These are phyloP conservation scores for Solanum pennellii DNA, from an alignment of 257 asterid genomes.

Conservation along the genomic window DNA sequence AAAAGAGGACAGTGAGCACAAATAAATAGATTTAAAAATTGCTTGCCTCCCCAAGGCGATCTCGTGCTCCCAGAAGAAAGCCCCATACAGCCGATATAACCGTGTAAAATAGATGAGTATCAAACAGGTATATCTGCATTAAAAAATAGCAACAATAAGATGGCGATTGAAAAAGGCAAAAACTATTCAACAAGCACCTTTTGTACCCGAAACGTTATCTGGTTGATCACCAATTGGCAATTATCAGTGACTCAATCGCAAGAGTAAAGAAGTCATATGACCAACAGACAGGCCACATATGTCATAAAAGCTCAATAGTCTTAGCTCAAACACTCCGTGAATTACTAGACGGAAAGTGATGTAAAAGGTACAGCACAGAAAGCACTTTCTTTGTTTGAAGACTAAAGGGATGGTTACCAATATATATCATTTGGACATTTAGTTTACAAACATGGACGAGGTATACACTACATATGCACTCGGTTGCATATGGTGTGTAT, in stretches of 20 bases:
- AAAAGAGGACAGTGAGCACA: neutral
- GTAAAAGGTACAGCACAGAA: neutral
- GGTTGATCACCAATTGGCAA: neutral
- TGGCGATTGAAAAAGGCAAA: neutral
- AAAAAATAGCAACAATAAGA: neutral
- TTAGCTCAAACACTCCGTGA: neutral
- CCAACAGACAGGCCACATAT: neutral
- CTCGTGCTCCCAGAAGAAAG: conserved; percentile 90
- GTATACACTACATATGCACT: neutral
- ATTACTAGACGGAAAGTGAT: neutral
- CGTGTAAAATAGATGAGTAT: conserved; percentile 84
- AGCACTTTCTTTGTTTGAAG: neutral
- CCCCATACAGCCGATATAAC: conserved; percentile 82
- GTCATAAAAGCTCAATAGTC: neutral
- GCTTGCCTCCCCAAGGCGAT: conserved; percentile 92
- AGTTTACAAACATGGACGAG: neutral
- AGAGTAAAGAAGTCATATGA: neutral
- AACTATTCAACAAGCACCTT: neutral
- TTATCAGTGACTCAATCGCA: neutral
- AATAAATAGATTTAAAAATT: neutral
- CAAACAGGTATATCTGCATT: conserved; percentile 86
- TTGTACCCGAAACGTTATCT: neutral
- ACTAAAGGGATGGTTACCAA: neutral
- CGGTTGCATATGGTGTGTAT: neutral
- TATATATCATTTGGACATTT: neutral